Base-by-base conservation (phyloP, 768 basidiomycete genomes). In the Trametes elegans region DNA sequence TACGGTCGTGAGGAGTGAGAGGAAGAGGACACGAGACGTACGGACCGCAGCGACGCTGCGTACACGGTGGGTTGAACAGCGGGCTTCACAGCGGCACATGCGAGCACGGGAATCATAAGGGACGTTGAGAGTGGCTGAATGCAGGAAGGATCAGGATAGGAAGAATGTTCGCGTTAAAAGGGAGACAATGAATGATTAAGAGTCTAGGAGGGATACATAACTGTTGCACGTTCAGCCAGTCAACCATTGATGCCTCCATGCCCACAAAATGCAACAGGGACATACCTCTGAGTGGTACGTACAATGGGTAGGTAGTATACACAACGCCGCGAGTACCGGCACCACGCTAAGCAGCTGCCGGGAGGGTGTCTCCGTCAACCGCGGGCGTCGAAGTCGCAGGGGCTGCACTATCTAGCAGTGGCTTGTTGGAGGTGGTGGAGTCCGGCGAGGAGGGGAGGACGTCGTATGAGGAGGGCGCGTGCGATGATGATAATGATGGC, bases 381-480 rank as follows among this genome's bases (percentile, higher is more conserved):
- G 35, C 29, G 9, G 53, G 23, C 18, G 44, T 45, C 1, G 53
- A n/a, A n/a, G 14, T 7, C 38, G 34, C 13, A n/a, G n/a, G n/a
- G 9, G 24, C 42, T 6, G 52, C 58, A 46, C 68, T 62, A 57
- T 63, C 63, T 51, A 77, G 61, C 38, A 76, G 68, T 28, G 74
- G 76, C 60, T 73, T 74, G 61, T 71, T 70, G 21, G 69, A 69
- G 38, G 73, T 49, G 18, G 68, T 64, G 2, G 75, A 77, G 43
- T 77, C 77, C 4, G 75, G 74, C 26, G 78, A 76, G 46, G 80
- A 79, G 35, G 74, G 74, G 34, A 79, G 66, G 42, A 70, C 66
- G 51, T 74, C 76, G 62, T 78, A 80, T 53, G 70, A 65, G 53
- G 64, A 64, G 40, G 50, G 43, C 1, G 62, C 65, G 39, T 64